phyloP scores from a whole-genome alignment of 129 eudicot species.

The Gnaphalium uliginosum region DNA sequence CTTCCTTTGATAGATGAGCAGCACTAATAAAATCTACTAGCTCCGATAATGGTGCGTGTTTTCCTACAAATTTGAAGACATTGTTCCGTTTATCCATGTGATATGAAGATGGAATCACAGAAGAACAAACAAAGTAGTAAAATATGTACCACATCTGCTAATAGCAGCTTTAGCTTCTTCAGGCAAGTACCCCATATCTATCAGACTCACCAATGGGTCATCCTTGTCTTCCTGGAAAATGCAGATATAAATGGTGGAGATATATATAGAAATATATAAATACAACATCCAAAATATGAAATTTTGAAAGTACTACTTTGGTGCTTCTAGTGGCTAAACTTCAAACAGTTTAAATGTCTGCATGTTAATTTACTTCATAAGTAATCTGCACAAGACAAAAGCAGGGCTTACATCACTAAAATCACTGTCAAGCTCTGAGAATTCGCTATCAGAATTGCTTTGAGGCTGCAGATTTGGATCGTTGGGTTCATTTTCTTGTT shows the following conservation, averaged over 20 bases:
- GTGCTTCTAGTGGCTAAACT: background rate
- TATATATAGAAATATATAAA: background rate
- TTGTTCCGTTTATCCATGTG: background rate
- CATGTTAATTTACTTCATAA: conserved; percentile 4
- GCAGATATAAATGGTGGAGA: background rate
- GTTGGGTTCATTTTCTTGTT: conserved; percentile 14
- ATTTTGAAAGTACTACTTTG: background rate
- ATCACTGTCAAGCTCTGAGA: conserved; percentile 20
- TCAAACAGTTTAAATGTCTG: background rate
- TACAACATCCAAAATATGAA: background rate
- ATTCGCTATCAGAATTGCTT: background rate
- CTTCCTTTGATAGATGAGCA: conserved; percentile 33
- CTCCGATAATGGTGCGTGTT: conserved; percentile 30
- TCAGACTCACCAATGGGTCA: conserved; percentile 26
- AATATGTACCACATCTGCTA: conserved; percentile 39
- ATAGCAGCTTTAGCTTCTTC: conserved; percentile 44
- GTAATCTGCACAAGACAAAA: background rate
- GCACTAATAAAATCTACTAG: conserved; percentile 46
- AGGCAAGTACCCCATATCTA: conserved; percentile 40
- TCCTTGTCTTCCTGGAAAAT: conserved; percentile 41
- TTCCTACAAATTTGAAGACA: conserved; percentile 29
- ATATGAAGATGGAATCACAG: background rate
- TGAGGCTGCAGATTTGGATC: conserved; percentile 11
- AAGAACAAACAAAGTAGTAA: background rate
- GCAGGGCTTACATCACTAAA: conserved; percentile 33